Evolutionary conservation across 2,329 filamentous ascomycete genomes (phyloP), one percentile per base, ranked within the genome.

Genomic region (Talaromyces sp.): DNA sequence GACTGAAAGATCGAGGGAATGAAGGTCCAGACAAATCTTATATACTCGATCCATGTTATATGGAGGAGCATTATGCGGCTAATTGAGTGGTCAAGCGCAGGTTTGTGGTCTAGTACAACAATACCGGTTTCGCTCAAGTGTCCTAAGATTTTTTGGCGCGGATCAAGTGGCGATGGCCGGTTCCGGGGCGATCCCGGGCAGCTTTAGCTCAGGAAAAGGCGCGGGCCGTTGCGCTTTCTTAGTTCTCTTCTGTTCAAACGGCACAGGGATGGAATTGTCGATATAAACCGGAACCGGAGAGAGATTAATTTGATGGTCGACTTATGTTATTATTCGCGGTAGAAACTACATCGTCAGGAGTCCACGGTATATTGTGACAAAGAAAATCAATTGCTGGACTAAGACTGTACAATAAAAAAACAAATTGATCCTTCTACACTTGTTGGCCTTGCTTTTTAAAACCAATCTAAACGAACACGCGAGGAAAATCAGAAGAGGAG

Each of bases 391-490:
- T 65, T 65, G 64, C 64, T 65, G 62, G 54, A 65, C 60, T 60
- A 50, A 65, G 58, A 66, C 60, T 66, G 64, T 66, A 66, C 64
- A 65, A 33, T 59, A 58, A 48, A 59, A 60, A 22, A 54, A 60
- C 58, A 52, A 61, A 48, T 39, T 39, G 60, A 65, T 62, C 58
- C 43, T 61, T 65, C 64, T 65, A 65, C 64, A 62, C 48, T 50
- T 48, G 19, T 52, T 58, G 54, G 60, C 33, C 43, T 22, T 47
- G 35, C 24, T 65, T 61, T 65, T 65, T 24, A 45, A 58, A 35
- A 35, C 24, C 47, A 57, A 47, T 57, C 52, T 54, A 54, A 60
- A 27, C 50, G 14, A 61, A 33, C 37, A 27, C 11, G 24, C n/a
- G 33, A 45, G 22, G 27, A 6, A 14, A 45, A 14, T 24, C 5